Evolutionary conservation across 2,329 filamentous ascomycete genomes (phyloP).

Genomic region (Colletotrichum tropicicola): DNA sequence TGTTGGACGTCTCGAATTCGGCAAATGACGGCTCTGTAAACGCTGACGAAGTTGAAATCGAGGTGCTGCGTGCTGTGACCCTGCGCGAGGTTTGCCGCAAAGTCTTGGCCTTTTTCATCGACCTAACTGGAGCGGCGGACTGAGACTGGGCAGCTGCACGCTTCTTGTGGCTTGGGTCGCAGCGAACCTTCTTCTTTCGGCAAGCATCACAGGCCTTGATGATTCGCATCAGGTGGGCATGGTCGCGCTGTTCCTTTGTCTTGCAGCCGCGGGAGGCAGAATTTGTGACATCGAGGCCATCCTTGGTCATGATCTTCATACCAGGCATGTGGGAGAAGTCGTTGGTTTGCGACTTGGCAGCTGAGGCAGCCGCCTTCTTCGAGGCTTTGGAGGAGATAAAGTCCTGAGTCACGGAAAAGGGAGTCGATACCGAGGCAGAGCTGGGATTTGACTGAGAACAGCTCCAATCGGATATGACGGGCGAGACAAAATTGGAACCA

Average conservation of each 20-base stretch:
- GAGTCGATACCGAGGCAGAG: conserved; percentile 40
- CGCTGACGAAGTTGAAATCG: conserved; percentile 15
- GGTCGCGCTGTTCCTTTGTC: conserved; percentile 74
- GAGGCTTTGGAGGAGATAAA: conserved; percentile 36
- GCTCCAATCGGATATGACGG: conserved; percentile 56
- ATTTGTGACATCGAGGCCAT: conserved; percentile 70
- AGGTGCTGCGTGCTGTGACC: not conserved
- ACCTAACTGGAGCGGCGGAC: conserved; percentile 39
- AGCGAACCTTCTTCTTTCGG: conserved; percentile 70
- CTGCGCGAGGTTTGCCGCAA: conserved; percentile 23
- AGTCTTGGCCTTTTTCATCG: conserved; percentile 53
- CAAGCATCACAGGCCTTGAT: conserved; percentile 74
- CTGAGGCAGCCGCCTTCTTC: conserved; percentile 35
- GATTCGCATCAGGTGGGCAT: conserved; percentile 72
- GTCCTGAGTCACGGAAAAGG: conserved; percentile 36
- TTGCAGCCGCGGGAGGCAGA: conserved; percentile 69
- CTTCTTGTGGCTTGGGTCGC: conserved; percentile 68
- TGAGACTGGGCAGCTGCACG: conserved; percentile 45
- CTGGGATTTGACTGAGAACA: conserved; percentile 50
- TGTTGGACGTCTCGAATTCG: conserved; percentile 31
- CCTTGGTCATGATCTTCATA: conserved; percentile 74
- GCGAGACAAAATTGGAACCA: conserved; percentile 57
- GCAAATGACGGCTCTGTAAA: conserved; percentile 31
- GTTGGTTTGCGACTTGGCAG: conserved; percentile 31
- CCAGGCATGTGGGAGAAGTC: conserved; percentile 66